phyloP scores from a whole-genome alignment of 2,329 filamentous ascomycete genomes.

The Epichloe uncinata region DNA sequence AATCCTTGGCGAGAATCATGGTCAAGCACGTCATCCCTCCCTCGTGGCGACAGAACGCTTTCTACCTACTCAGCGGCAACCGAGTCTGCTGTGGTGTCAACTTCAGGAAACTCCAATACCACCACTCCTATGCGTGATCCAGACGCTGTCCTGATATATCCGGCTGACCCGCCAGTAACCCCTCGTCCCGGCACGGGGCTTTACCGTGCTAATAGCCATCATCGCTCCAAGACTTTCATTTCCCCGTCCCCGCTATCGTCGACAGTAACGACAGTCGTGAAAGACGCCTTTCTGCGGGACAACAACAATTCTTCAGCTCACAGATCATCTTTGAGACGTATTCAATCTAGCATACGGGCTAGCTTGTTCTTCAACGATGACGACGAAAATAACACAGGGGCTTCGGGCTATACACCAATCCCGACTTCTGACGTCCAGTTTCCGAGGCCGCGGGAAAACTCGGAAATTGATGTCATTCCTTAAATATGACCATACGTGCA shows the following conservation, averaged over 20 bases:
- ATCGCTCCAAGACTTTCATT: constrained; percentile 34
- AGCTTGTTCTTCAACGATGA: constrained; percentile 41
- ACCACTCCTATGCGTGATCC: constrained; percentile 20
- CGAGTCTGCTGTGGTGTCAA: constrained; percentile 11
- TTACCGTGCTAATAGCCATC: constrained; percentile 18
- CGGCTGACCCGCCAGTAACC: constrained; percentile 15
- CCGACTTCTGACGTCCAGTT: constrained; percentile 16
- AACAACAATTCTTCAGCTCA: constrained; percentile 26
- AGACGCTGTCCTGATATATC: constrained; percentile 10
- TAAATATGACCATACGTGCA: constrained; percentile 12
- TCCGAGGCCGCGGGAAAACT: constrained; percentile 10
- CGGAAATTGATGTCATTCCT: constrained; percentile 7
- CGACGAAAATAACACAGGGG: constrained; percentile 19
- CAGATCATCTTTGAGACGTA: constrained; percentile 31
- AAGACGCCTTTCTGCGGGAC: constrained; percentile 38
- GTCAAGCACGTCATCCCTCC: constrained; percentile 16
- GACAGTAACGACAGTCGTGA: constrained; percentile 45
- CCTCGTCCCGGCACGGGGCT: constrained; percentile 16
- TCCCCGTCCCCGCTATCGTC: constrained; percentile 48
- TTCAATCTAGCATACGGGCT: constrained; percentile 36
- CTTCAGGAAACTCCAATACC: constrained; percentile 16
- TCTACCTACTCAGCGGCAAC: constrained; percentile 24
- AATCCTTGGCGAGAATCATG: constrained; percentile 30
- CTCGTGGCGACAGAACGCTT: constrained; percentile 23
- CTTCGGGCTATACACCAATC: constrained; percentile 9